Evolutionary conservation across 352 stramenopile species (phyloP), one percentile per base, ranked within the genome.

Genomic region (Phytophthora podocarpi): DNA sequence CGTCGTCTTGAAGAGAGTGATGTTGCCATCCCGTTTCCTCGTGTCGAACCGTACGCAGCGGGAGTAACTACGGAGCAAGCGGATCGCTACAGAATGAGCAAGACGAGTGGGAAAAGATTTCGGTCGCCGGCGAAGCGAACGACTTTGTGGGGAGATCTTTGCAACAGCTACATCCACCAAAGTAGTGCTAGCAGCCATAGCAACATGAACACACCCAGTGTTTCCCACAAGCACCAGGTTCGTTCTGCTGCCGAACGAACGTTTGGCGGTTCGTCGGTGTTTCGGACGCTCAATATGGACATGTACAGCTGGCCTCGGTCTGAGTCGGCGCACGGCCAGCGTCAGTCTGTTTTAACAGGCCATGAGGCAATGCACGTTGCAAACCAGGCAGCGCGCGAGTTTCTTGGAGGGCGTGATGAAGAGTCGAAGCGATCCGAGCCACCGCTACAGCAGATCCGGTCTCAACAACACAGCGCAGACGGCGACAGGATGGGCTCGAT

Each of bases 361-460:
- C 23, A 68, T 4, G 64, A 77, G 3, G 78, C 73, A 12, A 68
- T 76, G 34, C 45, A 60, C 4, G 63, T 88, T 15, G 76, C 79
- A 4, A 73, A 71, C 7, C 46, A 60, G 20, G 72, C 69, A 1
- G 61, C 32, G 1, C 55, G 63, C 5, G 72, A 85, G 32, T 79
- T 83, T 55, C 63, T 82, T 32, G 47, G 42, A 15, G 47, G 47
- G 4, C 21, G 15, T 45, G 45, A 55, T 24, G 55, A 61, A 51
- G 35, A 73, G 13, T 40, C 47, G 24, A 63, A 64, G 31, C 31
- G 43, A 8, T 61, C 51, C 13, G 56, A 69, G 15, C 37, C 32
- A n/a, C 26, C 15, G 34, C 27, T 26, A 21, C 48, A 50, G 18
- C 54, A 34, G 4, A 4, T n/a, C 15, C 43, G 20, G 4, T 11